Percentiles rank a stretch among this genome's conserved stretches.
phyloP scores from a whole-genome alignment of 495 filamentous ascomycete genomes.

The Aspergillus funiculosus region DNA sequence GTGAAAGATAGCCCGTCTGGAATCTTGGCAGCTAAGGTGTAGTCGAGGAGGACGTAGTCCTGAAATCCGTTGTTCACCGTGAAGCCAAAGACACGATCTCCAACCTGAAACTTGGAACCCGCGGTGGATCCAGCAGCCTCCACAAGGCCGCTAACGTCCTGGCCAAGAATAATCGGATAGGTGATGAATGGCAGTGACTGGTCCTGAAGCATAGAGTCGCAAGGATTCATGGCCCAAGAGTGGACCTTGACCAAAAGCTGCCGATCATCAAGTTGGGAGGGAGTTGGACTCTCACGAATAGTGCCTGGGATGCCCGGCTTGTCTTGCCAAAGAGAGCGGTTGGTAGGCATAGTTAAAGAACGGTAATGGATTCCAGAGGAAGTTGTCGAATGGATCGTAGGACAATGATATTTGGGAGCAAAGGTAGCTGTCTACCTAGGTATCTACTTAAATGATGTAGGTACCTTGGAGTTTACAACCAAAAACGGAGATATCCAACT shows the following conservation, averaged over 20 bases:
- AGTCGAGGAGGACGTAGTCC: conserved; percentile 36
- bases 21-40: conserved; percentile 36
- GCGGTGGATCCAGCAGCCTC: conserved; percentile 41
- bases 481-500: no score
- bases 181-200: background rate
- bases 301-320: background rate
- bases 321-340: conserved; percentile 1
- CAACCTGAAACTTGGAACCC: conserved; percentile 34
- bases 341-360: background rate
- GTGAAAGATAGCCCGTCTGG: conserved; percentile 43
- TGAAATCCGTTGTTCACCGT: conserved; percentile 36
- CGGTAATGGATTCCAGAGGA: no score
- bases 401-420: no score
- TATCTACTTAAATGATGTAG: no score
- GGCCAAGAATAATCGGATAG: conserved; percentile 48
- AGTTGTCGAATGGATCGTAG: background rate
- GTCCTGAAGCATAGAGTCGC: background rate
- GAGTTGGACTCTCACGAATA: background rate
- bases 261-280: background rate
- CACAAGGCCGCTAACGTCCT: conserved; percentile 51
- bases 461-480: no score
- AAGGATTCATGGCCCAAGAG: conserved; percentile 2
- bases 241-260: conserved; percentile 1
- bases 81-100: conserved; percentile 28
- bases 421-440: no score